Evolutionary conservation across 2,329 filamentous ascomycete genomes (phyloP), one percentile per base, ranked within the genome.

Genomic region (Penicillium sp.): DNA sequence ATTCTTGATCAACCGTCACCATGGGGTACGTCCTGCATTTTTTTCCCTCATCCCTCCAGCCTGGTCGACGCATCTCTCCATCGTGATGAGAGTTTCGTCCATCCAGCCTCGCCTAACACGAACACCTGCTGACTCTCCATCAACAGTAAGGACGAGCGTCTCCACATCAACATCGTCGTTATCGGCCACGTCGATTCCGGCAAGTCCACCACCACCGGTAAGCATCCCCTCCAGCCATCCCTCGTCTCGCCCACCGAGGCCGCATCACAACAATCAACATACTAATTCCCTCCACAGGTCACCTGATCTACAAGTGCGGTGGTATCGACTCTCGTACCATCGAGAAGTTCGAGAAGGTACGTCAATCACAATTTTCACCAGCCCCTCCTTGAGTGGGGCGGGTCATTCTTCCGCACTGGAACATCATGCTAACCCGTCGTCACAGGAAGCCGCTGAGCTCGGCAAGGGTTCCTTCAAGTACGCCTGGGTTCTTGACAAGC

Each of bases 391-490:
- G 45, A 20, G 48, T 38, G 47, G 47, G 47, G 47, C 47, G 6
- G 20, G 20, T 12, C 10, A n/a, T 10, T 45, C 22, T 35, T 15
- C 2, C 39, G 14, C 34, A 45, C 34, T 10, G 8, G 35, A 22
- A 38, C 52, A 59, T 20, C 20, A 53, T 51, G 22, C 66, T 71
- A 64, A 71, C 59, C n/a, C 37, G 22, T 47, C 45, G 22, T 41
- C 55, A 81, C 73, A 96, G 92, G 94, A 97, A 93, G 95, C 95
- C 79, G 92, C 93, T 83, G 92, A 98, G 84, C 87, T 98, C 81
- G 95, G 95, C 81, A 99, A 99, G 90, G 95, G 95, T 86, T 98
- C 94, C 81, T 99, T 99, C 94, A 99, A 99, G 89, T 99, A 99
- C 85, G 95, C 94, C 76, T 98, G 95, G 95, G 95, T 99, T 82